Evolutionary conservation across 805 yeast genomes (phyloP).

Genomic region (Myxozyma lipomycoides): DNA sequence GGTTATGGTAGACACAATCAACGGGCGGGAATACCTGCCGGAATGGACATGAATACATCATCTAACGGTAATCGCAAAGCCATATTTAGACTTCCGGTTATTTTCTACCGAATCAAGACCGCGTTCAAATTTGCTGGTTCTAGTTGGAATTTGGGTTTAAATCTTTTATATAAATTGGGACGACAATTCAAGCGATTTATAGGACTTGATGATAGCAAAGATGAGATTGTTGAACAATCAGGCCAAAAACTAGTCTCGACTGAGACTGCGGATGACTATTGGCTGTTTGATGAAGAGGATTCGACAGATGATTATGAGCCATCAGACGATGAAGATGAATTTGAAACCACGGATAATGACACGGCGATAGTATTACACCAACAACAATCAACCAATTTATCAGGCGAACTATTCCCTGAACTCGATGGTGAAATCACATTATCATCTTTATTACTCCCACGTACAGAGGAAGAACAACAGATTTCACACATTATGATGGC

Average conservation of each 20-base stretch:
- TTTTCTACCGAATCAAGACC: conserved; percentile 20
- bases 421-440: conserved; percentile 17
- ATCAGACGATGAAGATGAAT: conserved; percentile 16
- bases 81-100: conserved; percentile 15
- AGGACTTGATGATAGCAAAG: neutral
- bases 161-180: neutral
- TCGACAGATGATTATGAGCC: conserved; percentile 27
- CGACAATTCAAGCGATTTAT: neutral
- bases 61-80: conserved; percentile 3
- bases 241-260: conserved; percentile 9
- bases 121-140: conserved; percentile 18
- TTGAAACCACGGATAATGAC: conserved; percentile 28
- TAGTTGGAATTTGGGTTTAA: conserved; percentile 4
- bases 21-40: conserved; percentile 10
- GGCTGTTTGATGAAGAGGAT: conserved; percentile 62
- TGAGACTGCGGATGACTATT: conserved; percentile 13
- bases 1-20: conserved; percentile 19
- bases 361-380: neutral
- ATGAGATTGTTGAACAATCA: neutral
- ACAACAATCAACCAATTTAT: neutral
- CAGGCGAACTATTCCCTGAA: conserved; percentile 20
- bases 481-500: conserved; percentile 18
- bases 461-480: conserved; percentile 19
- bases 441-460: conserved; percentile 15
- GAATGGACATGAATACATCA: neutral